phyloP scores from a whole-genome alignment of 345 rosid genomes.

The Pugionium cornutum region DNA sequence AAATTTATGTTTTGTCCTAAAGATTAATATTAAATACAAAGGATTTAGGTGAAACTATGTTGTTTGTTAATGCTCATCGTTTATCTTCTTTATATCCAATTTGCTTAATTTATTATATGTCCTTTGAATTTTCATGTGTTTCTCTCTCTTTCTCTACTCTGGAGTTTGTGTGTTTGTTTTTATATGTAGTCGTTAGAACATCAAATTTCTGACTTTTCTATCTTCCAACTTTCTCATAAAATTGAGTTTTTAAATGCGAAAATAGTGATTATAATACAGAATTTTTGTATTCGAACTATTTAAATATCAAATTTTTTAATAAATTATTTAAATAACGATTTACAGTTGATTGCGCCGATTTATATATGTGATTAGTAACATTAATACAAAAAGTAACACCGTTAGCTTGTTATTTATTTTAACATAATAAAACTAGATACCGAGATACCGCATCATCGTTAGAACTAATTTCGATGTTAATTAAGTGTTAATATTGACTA shows the following conservation, averaged over 20 bases:
- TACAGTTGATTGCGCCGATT: too few relatives aligned
- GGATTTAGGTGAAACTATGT: conserved; percentile 39
- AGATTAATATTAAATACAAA: conserved; percentile 27
- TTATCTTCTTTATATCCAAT: conserved; percentile 23
- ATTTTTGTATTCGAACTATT: too few relatives aligned
- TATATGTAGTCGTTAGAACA: conserved; percentile 31
- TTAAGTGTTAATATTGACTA: too few relatives aligned
- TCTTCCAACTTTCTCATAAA: conserved; percentile 22
- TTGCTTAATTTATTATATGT: conserved; percentile 10
- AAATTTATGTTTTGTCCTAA: conserved; percentile 5
- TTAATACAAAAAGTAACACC: too few relatives aligned
- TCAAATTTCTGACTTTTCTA: conserved; percentile 31
- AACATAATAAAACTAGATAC: too few relatives aligned
- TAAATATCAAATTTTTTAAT: too few relatives aligned
- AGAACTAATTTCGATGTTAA: too few relatives aligned
- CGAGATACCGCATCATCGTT: too few relatives aligned
- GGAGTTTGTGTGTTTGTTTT: conserved; percentile 36
- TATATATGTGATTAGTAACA: too few relatives aligned
- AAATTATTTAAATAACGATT: too few relatives aligned
- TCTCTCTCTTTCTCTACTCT: conserved; percentile 20
- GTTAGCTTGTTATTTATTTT: too few relatives aligned
- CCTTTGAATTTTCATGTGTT: conserved; percentile 28
- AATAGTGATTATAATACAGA: too few relatives aligned
- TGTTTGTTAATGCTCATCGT: conserved; percentile 39
- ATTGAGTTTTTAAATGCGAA: not conserved